These are phyloP conservation scores for Filosporella fistucella DNA, from an alignment of 495 filamentous ascomycete species.

Conservation along the genomic window DNA sequence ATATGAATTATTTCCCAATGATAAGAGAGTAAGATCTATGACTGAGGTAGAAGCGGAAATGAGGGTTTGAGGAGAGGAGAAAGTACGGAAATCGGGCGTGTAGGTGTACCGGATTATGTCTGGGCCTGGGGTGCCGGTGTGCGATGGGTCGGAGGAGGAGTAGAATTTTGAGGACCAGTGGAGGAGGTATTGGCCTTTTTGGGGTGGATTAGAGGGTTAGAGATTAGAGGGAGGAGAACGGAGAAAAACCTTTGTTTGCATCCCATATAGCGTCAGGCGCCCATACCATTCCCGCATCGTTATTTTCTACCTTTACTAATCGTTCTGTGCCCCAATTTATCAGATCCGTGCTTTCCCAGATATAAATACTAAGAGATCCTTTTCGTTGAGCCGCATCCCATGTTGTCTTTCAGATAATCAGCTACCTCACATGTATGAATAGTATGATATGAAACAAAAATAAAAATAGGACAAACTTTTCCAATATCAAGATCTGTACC, in stretches of 20 bases:
- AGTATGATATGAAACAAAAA: constrained; percentile 19
- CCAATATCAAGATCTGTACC: constrained; percentile 49
- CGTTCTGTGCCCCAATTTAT: constrained; percentile 43
- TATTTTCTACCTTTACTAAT: constrained; percentile 42
- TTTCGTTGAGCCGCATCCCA: constrained; percentile 48
- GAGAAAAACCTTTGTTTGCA: constrained; percentile 31
- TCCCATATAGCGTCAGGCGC: constrained; percentile 51
- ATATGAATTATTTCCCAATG: constrained; percentile 32
- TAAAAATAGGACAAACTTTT: constrained; percentile 27
- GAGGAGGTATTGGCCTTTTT: constrained; percentile 41
- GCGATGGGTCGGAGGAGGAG: constrained; percentile 18
- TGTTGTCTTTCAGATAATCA: constrained; percentile 40
- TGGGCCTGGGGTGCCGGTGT: constrained; percentile 22
- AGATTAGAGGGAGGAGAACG: not conserved
- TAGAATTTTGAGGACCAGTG: constrained; percentile 50
- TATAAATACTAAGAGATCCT: constrained; percentile 44
- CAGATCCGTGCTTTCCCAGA: constrained; percentile 49
- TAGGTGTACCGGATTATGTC: constrained; percentile 28
- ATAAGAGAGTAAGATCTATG: constrained; percentile 33
- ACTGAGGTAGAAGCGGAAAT: constrained; percentile 21
- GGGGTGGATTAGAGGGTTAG: not conserved
- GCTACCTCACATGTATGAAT: too few relatives aligned
- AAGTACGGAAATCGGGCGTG: constrained; percentile 26
- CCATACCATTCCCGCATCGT: constrained; percentile 51
- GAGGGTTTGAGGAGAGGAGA: constrained; percentile 23